Evolutionary conservation across 768 basidiomycete genomes (phyloP).

Genomic region (Tylopilus rubrobrunneus): DNA sequence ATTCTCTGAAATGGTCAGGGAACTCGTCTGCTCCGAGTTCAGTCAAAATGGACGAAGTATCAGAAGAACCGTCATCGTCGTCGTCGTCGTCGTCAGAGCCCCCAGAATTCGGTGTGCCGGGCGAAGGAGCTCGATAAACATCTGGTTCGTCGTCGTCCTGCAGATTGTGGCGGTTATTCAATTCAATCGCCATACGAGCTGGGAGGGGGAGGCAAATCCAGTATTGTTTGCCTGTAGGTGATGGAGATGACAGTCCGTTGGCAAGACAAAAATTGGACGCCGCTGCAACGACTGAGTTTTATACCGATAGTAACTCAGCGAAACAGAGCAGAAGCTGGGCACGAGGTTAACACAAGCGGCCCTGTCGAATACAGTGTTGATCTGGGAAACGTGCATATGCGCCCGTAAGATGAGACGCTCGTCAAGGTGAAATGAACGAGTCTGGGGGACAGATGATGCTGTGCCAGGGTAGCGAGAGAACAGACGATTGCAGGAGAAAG

Average conservation of each 20-base stretch:
- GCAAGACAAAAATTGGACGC: constrained; percentile 36
- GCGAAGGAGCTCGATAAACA: constrained; percentile 10
- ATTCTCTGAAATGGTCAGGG: constrained; percentile 55
- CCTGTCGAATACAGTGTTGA: constrained; percentile 24
- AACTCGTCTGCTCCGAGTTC: constrained; percentile 54
- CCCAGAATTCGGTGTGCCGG: constrained; percentile 3
- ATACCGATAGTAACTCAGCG: constrained; percentile 39
- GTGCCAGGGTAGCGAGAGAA: constrained; percentile 2
- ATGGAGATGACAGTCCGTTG: constrained; percentile 33
- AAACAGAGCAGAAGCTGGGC: constrained; percentile 37
- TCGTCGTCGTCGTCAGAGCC: constrained; percentile 25
- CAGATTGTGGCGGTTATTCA: constrained; percentile 20
- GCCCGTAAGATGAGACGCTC: constrained; percentile 13
- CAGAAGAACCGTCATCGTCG: constrained; percentile 37
- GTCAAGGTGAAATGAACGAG: constrained; percentile 11
- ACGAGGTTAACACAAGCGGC: constrained; percentile 34
- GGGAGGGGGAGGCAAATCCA: constrained; percentile 5
- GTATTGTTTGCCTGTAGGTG: constrained; percentile 19
- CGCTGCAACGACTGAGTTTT: constrained; percentile 37
- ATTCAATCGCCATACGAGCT: constrained; percentile 27
- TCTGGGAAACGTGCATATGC: constrained; percentile 22
- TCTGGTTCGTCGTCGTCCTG: constrained; percentile 17
- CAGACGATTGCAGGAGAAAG: constrained; percentile 6
- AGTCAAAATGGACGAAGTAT: constrained; percentile 40
- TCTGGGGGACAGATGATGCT: constrained; percentile 6